These are phyloP conservation scores for Halophytophthora polymorphica DNA, from an alignment of 352 stramenopile genomes.

Conservation along the genomic window DNA sequence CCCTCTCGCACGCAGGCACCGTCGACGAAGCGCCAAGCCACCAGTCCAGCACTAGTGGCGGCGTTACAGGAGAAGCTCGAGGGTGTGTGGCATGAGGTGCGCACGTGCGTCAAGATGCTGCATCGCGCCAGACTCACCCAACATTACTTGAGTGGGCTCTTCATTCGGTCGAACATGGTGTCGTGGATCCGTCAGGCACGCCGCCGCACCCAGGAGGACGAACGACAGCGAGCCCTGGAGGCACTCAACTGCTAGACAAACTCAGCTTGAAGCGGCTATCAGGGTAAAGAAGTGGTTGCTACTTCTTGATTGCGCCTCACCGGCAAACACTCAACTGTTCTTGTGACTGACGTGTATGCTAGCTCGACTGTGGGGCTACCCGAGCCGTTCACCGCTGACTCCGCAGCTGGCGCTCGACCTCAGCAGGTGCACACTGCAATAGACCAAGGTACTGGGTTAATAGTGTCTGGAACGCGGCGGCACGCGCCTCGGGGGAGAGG, in stretches of 20 bases:
- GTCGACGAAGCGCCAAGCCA: conserved; percentile 18
- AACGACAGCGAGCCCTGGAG: conserved; percentile 17
- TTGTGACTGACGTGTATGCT: too few relatives aligned
- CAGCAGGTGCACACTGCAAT: conserved; percentile 28
- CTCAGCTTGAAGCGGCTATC: too few relatives aligned
- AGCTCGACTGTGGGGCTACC: too few relatives aligned
- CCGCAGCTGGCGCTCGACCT: conserved; percentile 14
- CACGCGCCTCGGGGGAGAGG: conserved; percentile 13
- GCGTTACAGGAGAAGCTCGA: conserved; percentile 27
- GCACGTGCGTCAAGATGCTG: conserved; percentile 59
- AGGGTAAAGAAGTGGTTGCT: too few relatives aligned
- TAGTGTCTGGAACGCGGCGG: conserved; percentile 35
- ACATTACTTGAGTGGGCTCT: conserved; percentile 61
- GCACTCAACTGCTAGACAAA: conserved; percentile 12
- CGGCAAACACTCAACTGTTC: too few relatives aligned
- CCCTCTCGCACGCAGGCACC: conserved; percentile 10
- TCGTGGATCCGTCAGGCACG: conserved; percentile 53
- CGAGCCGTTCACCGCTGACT: too few relatives aligned
- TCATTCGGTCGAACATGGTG: conserved; percentile 56
- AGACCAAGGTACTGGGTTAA: conserved; percentile 44
- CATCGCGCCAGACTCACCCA: conserved; percentile 68
- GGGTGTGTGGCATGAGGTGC: conserved; percentile 55
- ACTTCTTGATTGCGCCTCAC: too few relatives aligned
- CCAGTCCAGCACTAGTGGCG: conserved; percentile 6
- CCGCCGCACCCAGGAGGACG: conserved; percentile 34